A percentile compares a stretch with the other conserved stretches of the same genome.
Conservation (phyloP, 2,329 filamentous ascomycete species). For the Alternaria rosae region DNA sequence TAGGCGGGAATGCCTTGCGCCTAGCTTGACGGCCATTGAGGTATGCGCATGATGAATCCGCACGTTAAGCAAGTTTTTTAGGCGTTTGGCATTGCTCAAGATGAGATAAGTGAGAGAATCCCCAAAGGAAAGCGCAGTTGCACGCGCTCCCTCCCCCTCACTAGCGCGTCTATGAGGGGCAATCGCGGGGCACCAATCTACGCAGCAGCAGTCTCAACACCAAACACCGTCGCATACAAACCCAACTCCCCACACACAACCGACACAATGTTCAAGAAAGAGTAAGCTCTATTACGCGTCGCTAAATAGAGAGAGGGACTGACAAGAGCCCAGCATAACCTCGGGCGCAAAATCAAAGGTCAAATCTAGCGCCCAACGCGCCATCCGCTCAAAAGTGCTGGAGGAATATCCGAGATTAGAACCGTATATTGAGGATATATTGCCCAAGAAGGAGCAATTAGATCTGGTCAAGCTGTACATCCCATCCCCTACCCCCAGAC, state of each 20-base stretch:
- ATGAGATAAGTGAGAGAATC: background rate
- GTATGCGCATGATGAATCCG: too few relatives aligned
- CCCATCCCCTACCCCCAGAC: too few relatives aligned
- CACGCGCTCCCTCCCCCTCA: slow-evolving; percentile 3
- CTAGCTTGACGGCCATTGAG: too few relatives aligned
- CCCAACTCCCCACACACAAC: background rate
- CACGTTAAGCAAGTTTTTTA: too few relatives aligned
- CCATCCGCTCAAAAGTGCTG: slow-evolving; percentile 81
- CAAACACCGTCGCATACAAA: background rate
- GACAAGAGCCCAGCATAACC: slow-evolving; percentile 65
- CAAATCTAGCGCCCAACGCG: slow-evolving; percentile 93
- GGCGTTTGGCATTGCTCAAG: background rate
- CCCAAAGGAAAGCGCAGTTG: background rate
- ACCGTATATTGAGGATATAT: slow-evolving; percentile 88
- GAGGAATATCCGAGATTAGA: slow-evolving; percentile 85
- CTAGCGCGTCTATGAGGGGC: slow-evolving; percentile 19
- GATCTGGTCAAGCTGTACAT: slow-evolving; percentile 91
- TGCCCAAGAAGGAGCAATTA: slow-evolving; percentile 93
- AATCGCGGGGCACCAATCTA: slow-evolving; percentile 11
- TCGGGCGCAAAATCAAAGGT: slow-evolving; percentile 89
- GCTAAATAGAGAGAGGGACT: background rate
- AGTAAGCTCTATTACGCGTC: slow-evolving; percentile 22
- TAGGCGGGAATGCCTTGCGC: background rate
- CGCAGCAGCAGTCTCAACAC: slow-evolving; percentile 12
- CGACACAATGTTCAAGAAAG: slow-evolving; percentile 49